Evolutionary conservation across 768 basidiomycete genomes (phyloP), one percentile per base, ranked within the genome.

Genomic region (Leccinum variicolor): DNA sequence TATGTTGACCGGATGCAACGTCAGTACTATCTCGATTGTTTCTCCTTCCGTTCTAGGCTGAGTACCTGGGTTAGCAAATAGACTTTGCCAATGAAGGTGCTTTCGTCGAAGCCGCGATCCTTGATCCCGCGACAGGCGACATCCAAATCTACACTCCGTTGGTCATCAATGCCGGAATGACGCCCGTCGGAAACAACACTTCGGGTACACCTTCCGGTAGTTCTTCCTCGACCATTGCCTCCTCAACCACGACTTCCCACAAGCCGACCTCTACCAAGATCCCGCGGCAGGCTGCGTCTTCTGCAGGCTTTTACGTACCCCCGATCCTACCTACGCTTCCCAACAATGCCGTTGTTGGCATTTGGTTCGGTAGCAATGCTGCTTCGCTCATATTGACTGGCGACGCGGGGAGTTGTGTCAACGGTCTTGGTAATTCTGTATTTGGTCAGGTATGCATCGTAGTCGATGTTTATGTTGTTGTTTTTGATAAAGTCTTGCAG

Each of bases 351-450:
- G 41, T 70, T 15, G 69, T 69, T 31, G 68, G 66, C 8, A 56
- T 69, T 33, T 69, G 68, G 69, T 69, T 69, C 15, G 68, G 68
- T 31, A 70, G 66, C 13, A 70, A 70, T 46, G 68, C 69, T 15
- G 51, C 8, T 13, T 57, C 62, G 4, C 26, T 69, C 3, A 70
- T 59, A 2, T 39, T 69, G n/a, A 68, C 64, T 8, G 68, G 68
- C 2, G 56, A 33, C 11, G 70, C 64, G 31, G 54, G 21, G 1
- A 62, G 28, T 28, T 69, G 68, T 17, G 60, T 70, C 36, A 70
- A 69, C 14, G 68, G 68, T 29, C 25, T 63, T 21, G 63, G 53
- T 2, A 45, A 47, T 45, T 69, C 69, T 2, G 45, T 69, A 6
- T 69, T 69, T 33, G 66, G 69, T 29, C 68, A 69, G 62, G 69